Evolutionary conservation across 2,329 filamentous ascomycete species (phyloP).

Genomic region (Metarhizium rileyi): DNA sequence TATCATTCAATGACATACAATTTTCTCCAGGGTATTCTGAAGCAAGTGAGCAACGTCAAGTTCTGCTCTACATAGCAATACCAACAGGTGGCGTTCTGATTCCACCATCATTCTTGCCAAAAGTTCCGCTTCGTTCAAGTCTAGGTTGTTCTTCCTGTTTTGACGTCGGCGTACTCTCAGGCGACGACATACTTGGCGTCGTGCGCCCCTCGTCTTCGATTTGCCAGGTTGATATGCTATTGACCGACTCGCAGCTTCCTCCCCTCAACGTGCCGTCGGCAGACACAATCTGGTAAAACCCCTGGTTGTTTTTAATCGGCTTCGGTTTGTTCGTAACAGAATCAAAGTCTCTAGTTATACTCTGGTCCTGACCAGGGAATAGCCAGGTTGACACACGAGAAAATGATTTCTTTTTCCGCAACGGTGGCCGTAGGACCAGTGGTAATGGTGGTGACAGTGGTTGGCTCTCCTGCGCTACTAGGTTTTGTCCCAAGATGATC

Average conservation of each 20-base stretch:
- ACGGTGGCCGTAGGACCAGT: slow-evolving; percentile 46
- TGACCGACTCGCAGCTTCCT: slow-evolving; percentile 35
- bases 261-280: slow-evolving; percentile 20
- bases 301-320: slow-evolving; percentile 40
- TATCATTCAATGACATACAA: slow-evolving; percentile 1
- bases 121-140: slow-evolving; percentile 24
- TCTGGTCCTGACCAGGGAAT: slow-evolving; percentile 31
- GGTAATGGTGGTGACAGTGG: slow-evolving; percentile 46
- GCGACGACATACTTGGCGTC: slow-evolving; percentile 38
- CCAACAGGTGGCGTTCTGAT: slow-evolving; percentile 15
- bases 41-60: background rate
- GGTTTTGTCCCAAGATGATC: background rate
- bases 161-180: slow-evolving; percentile 32
- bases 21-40: background rate
- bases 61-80: slow-evolving; percentile 18
- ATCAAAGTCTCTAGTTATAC: slow-evolving; percentile 33
- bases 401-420: slow-evolving; percentile 59
- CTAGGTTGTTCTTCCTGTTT: slow-evolving; percentile 31
- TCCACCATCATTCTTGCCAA: slow-evolving; percentile 16
- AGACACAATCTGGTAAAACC: slow-evolving; percentile 49
- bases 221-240: slow-evolving; percentile 41
- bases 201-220: slow-evolving; percentile 35
- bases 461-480: slow-evolving; percentile 19
- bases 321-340: slow-evolving; percentile 46
- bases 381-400: slow-evolving; percentile 52